phyloP scores from a whole-genome alignment of 257 asterid species.

The Solanum appendiculatum region DNA sequence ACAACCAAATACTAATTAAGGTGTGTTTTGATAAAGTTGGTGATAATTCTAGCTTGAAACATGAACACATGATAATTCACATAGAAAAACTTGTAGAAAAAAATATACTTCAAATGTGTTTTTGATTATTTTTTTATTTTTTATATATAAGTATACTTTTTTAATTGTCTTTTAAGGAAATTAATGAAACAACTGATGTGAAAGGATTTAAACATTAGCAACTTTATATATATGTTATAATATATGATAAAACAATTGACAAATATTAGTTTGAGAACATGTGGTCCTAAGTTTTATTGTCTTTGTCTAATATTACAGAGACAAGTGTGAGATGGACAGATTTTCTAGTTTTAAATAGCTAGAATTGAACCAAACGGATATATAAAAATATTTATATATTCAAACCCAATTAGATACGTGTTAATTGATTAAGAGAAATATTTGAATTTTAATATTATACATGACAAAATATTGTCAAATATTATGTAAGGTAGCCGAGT shows the following conservation, averaged over 20 bases:
- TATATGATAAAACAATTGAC: background rate
- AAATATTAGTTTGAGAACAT: background rate
- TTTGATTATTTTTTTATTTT: too few relatives aligned
- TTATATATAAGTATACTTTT: background rate
- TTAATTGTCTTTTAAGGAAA: background rate
- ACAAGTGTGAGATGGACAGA: background rate
- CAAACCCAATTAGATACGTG: background rate
- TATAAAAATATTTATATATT: background rate
- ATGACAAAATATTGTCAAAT: background rate
- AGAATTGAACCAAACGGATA: background rate
- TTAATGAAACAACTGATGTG: background rate
- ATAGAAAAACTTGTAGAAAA: too few relatives aligned
- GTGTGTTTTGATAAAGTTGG: background rate
- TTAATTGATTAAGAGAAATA: background rate
- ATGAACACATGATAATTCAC: too few relatives aligned
- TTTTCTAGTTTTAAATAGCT: background rate
- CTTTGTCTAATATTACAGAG: background rate
- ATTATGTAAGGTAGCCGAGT: accelerated
- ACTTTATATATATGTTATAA: too few relatives aligned
- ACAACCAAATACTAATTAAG: background rate
- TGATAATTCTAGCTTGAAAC: too few relatives aligned
- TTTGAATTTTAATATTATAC: background rate
- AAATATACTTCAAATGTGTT: too few relatives aligned
- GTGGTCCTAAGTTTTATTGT: background rate
- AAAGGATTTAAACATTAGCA: background rate